phyloP scores from a whole-genome alignment of 1,284 basidiomycete genomes.

The Boletellus deceptivus region DNA sequence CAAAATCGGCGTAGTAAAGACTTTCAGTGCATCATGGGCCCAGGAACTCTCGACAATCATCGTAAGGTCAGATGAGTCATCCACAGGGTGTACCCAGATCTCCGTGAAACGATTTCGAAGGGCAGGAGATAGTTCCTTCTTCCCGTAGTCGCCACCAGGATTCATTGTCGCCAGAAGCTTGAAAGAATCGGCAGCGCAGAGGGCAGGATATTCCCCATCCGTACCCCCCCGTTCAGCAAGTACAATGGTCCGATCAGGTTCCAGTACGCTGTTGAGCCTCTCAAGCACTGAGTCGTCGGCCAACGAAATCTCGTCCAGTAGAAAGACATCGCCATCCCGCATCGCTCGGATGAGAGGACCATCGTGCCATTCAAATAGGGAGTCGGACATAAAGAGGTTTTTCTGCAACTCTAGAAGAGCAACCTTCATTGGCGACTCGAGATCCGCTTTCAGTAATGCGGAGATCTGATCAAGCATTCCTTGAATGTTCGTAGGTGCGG shows the following conservation, averaged over 20 bases:
- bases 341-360: slow-evolving; percentile 95
- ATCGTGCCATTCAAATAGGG: slow-evolving; percentile 96
- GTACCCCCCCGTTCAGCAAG: slow-evolving; percentile 91
- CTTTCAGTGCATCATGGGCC: slow-evolving; percentile 54
- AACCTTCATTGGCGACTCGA: slow-evolving; percentile 32
- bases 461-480: slow-evolving; percentile 42
- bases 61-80: slow-evolving; percentile 72
- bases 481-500: slow-evolving; percentile 33
- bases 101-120: slow-evolving; percentile 98
- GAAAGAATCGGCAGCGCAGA: slow-evolving; percentile 71
- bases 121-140: slow-evolving; percentile 97
- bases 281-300: slow-evolving; percentile 99
- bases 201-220: slow-evolving; percentile 64
- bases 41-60: slow-evolving; percentile 81
- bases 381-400: slow-evolving; percentile 50
- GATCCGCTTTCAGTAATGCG: slow-evolving; percentile 20
- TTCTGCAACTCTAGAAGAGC: slow-evolving; percentile 43
- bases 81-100: slow-evolving; percentile 95
- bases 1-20: slow-evolving; percentile 67
- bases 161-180: slow-evolving; percentile 99
- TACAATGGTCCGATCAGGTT: slow-evolving; percentile 86
- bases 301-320: slow-evolving; percentile 96
- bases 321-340: slow-evolving; percentile 80
- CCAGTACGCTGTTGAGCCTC: slow-evolving; percentile 94
- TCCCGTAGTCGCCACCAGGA: slow-evolving; percentile 98